Conservation (phyloP, 2,329 filamentous ascomycete species). For the Trichoderma cornu-damae region DNA sequence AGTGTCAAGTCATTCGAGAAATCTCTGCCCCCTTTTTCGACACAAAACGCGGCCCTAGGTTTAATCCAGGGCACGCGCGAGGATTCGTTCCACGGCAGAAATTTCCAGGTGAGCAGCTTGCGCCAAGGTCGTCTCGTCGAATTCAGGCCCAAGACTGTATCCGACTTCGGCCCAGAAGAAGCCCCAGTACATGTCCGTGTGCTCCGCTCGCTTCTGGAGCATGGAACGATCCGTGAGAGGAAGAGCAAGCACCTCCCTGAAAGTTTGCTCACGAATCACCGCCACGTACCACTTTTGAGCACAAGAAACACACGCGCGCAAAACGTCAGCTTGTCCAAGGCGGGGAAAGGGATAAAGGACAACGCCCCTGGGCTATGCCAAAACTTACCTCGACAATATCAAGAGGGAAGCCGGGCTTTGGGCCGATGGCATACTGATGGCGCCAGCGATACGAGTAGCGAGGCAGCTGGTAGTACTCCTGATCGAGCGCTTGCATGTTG, state of each 20-base stretch:
- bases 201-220: conserved; percentile 31
- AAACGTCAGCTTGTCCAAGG: neutral
- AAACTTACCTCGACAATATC: conserved; percentile 53
- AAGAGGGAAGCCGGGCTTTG: conserved; percentile 43
- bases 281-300: conserved; percentile 59
- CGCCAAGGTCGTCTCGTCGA: conserved; percentile 47
- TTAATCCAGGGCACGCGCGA: conserved; percentile 38
- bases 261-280: conserved; percentile 50
- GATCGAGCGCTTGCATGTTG: conserved; percentile 27
- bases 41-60: neutral
- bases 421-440: conserved; percentile 47
- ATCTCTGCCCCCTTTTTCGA: neutral
- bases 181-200: conserved; percentile 46
- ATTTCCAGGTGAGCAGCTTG: conserved; percentile 45
- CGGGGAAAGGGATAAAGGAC: neutral
- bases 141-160: conserved; percentile 37
- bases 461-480: conserved; percentile 42
- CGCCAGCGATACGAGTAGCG: conserved; percentile 45
- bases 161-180: conserved; percentile 47
- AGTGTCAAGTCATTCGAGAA: neutral
- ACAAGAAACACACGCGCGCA: neutral
- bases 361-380: neutral
- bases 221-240: conserved; percentile 37
- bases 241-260: conserved; percentile 36
- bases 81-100: conserved; percentile 44